Base-by-base conservation (phyloP, 495 filamentous ascomycete species). In the Penicillium angulare region DNA sequence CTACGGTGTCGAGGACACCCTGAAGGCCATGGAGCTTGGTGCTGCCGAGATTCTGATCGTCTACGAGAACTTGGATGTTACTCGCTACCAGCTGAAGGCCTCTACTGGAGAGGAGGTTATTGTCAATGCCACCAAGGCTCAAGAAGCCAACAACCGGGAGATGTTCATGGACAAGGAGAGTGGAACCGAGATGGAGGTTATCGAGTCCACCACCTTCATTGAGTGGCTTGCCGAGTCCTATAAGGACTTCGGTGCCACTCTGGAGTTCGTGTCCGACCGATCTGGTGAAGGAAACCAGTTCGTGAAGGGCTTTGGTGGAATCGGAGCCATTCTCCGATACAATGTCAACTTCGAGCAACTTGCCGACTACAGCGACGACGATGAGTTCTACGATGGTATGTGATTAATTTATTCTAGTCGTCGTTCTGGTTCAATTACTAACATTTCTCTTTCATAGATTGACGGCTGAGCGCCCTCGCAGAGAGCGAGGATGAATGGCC, bases 311-410 rank as follows among this genome's bases (percentile, higher is more conserved):
- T 98, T 98, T 64, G 93, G 93, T 85, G 93, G 93, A 61, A 95
- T 98, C 58, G 93, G 93, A 50, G 92, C 92, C 39, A 86, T 98
- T 59, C 85, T 98, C 65, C 89, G 93, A 53, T 98, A 98, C 84
- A 97, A 97, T 78, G 88, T 98, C 77, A 98, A 98, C 78, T 98
- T 98, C 77, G 93, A 98, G 75, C 95, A 98, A 71, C 82, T 98
- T 68, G 88, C 87, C 61, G 95, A 98, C 72, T 82, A 85, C 60
- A 86, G 88, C 71, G 92, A 96, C 72, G 93, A 98, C 72, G 93
- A 97, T 78, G 92, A 97, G 64, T 97, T 96, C 78, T 97, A 97
- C 75, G 93, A 97, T 77, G 91, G 86, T 88, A 65, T 57, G 71
- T 55, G 18, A n/a, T 38, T 48, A 52, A 50, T 26, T 54, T 48